Conservation (phyloP, 805 yeast species). For the Blastobotrys robertii region DNA sequence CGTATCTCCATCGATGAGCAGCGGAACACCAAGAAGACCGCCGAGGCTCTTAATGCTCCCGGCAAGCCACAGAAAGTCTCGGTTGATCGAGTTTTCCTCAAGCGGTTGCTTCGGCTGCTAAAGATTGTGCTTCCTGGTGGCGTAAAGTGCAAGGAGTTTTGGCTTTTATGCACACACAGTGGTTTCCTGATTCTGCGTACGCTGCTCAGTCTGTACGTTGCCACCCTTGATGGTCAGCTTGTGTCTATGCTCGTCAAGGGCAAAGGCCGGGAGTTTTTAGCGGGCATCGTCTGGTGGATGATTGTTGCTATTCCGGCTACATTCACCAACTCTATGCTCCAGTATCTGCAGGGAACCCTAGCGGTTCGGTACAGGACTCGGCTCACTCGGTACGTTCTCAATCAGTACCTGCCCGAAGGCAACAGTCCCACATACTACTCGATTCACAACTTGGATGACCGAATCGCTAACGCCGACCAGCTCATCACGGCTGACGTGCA, state of each 20-base stretch:
- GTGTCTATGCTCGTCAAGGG: conserved; percentile 76
- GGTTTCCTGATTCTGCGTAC: conserved; percentile 58
- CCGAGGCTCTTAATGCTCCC: background rate
- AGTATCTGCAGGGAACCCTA: conserved; percentile 28
- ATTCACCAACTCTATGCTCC: conserved; percentile 58
- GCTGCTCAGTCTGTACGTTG: conserved; percentile 66
- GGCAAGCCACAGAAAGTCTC: conserved; percentile 19
- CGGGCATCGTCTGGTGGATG: conserved; percentile 68
- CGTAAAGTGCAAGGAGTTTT: conserved; percentile 23
- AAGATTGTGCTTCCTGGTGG: conserved; percentile 28
- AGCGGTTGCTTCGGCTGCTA: conserved; percentile 21
- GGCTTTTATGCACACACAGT: conserved; percentile 42
- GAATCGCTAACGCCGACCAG: conserved; percentile 70
- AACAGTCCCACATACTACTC: conserved; percentile 63
- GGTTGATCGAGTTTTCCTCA: conserved; percentile 24
- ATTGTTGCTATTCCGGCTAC: conserved; percentile 80
- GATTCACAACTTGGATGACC: conserved; percentile 48
- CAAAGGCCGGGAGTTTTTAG: conserved; percentile 51
- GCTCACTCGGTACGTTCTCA: conserved; percentile 54
- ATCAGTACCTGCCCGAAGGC: conserved; percentile 60
- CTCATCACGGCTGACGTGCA: conserved; percentile 73
- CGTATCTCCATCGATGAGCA: conserved; percentile 13
- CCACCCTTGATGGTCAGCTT: conserved; percentile 74
- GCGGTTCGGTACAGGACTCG: conserved; percentile 44
- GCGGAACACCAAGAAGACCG: conserved; percentile 3